A percentile compares a stretch with the other conserved stretches of the same genome.
Conservation (phyloP, 2,329 filamentous ascomycete genomes). For the Simplicillium sp. region DNA sequence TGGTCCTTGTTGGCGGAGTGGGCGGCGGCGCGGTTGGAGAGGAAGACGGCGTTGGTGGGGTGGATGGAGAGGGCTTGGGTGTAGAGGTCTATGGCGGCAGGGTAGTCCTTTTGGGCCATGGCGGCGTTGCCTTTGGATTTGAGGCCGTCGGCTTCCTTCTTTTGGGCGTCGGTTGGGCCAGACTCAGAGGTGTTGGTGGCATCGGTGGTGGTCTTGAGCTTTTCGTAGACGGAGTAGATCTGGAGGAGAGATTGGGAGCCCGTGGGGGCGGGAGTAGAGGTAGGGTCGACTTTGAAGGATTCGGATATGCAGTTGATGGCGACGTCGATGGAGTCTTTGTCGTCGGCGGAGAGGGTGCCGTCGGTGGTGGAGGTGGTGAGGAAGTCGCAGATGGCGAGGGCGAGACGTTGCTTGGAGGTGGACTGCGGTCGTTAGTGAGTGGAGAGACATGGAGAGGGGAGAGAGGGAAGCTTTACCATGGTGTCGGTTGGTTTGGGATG, state of each 20-base stretch:
- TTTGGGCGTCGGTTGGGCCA: conserved; percentile 40
- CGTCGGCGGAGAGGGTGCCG: conserved; percentile 78
- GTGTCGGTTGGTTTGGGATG: background rate
- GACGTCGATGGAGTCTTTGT: conserved; percentile 89
- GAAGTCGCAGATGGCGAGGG: conserved; percentile 96
- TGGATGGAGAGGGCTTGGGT: conserved; percentile 73
- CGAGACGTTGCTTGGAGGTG: conserved; percentile 70
- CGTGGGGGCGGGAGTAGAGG: conserved; percentile 57
- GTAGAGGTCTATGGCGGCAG: conserved; percentile 74
- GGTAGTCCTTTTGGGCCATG: conserved; percentile 91
- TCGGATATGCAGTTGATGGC: conserved; percentile 91
- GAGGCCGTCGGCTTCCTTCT: conserved; percentile 75
- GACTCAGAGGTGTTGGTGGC: conserved; percentile 25
- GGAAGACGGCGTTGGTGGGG: conserved; percentile 87
- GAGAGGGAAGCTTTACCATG: conserved; percentile 4
- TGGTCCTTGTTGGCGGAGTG: conserved; percentile 81
- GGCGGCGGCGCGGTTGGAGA: conserved; percentile 93
- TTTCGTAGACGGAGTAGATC: conserved; percentile 96
- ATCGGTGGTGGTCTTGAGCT: conserved; percentile 56
- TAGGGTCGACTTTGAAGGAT: conserved; percentile 88
- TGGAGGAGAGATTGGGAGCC: conserved; percentile 79
- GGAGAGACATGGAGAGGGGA: conserved; percentile 1
- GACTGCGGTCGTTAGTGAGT: conserved; percentile 10
- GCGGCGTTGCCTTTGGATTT: conserved; percentile 90
- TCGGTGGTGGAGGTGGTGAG: conserved; percentile 75